Conservation (phyloP, 208 protist genomes). For the Leishmania tarentolae region DNA sequence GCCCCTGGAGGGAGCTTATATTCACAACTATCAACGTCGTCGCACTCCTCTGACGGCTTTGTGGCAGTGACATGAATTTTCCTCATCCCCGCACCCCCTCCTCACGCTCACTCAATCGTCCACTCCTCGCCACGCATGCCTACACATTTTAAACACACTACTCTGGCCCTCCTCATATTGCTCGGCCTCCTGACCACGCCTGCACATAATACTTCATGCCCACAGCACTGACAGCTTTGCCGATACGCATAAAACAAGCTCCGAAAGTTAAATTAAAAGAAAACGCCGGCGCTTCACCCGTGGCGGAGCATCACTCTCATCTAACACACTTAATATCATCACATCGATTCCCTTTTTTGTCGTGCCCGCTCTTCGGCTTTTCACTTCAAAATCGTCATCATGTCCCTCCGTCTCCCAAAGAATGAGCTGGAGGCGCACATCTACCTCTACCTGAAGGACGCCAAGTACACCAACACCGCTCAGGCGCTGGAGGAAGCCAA, state of each 20-base stretch:
- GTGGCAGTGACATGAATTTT: background rate
- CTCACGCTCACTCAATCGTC: background rate
- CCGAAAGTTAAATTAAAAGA: background rate
- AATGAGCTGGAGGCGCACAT: constrained; percentile 88
- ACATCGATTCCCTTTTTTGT: background rate
- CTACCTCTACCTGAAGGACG: constrained; percentile 79
- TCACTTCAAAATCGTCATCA: constrained; percentile 3
- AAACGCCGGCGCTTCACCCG: background rate
- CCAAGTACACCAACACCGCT: constrained; percentile 70
- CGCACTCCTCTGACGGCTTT: background rate
- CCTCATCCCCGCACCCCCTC: background rate
- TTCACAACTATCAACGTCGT: background rate
- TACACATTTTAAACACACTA: background rate
- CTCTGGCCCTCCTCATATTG: background rate
- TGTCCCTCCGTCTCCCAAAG: constrained; percentile 68
- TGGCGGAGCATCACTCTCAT: background rate
- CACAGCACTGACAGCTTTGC: background rate
- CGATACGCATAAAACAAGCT: constrained; percentile 16
- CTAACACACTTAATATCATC: background rate
- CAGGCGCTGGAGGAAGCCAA: constrained; percentile 73
- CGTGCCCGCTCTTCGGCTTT: background rate
- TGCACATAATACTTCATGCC: background rate
- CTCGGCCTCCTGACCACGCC: background rate
- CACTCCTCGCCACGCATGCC: too few relatives aligned
- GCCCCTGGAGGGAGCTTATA: background rate